A percentile compares a stretch with the other conserved stretches of the same genome.
Evolutionary conservation across 805 yeast species (phyloP).

Genomic region (Yamadazyma paraphyllophila): DNA sequence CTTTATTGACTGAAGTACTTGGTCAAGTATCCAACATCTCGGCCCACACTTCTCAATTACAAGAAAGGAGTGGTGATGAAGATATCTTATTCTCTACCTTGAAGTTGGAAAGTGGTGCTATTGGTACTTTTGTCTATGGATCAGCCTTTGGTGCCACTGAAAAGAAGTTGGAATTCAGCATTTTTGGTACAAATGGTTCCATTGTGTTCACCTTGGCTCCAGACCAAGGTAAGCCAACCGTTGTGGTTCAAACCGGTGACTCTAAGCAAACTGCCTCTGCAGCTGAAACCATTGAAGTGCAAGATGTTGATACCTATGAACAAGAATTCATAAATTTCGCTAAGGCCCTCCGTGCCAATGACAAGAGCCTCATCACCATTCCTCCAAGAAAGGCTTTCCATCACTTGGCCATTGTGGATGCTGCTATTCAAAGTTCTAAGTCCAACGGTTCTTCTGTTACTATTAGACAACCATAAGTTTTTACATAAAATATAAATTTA

Average conservation of each 20-base stretch:
- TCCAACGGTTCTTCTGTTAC: constrained; percentile 50
- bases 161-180: constrained; percentile 61
- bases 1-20: constrained; percentile 75
- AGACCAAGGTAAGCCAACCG: constrained; percentile 34
- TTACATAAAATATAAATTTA: not conserved
- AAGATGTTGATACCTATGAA: constrained; percentile 42
- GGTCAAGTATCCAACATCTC: constrained; percentile 72
- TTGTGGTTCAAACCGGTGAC: constrained; percentile 34
- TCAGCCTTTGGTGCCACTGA: constrained; percentile 83
- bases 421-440: constrained; percentile 70
- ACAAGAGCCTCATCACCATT: constrained; percentile 54
- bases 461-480: constrained; percentile 3
- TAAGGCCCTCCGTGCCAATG: constrained; percentile 58
- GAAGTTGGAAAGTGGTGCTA: constrained; percentile 56
- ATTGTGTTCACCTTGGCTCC: constrained; percentile 65
- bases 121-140: constrained; percentile 86
- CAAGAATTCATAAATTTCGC: constrained; percentile 51
- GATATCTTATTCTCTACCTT: constrained; percentile 76
- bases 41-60: constrained; percentile 75
- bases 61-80: constrained; percentile 75
- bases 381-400: constrained; percentile 85
- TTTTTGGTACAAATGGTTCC: constrained; percentile 80
- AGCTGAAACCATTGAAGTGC: constrained; percentile 36
- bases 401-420: constrained; percentile 88
- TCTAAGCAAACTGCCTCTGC: constrained; percentile 51